These are phyloP conservation scores for Phytophthora vignae DNA, from an alignment of 352 stramenopile genomes.

Conservation along the genomic window DNA sequence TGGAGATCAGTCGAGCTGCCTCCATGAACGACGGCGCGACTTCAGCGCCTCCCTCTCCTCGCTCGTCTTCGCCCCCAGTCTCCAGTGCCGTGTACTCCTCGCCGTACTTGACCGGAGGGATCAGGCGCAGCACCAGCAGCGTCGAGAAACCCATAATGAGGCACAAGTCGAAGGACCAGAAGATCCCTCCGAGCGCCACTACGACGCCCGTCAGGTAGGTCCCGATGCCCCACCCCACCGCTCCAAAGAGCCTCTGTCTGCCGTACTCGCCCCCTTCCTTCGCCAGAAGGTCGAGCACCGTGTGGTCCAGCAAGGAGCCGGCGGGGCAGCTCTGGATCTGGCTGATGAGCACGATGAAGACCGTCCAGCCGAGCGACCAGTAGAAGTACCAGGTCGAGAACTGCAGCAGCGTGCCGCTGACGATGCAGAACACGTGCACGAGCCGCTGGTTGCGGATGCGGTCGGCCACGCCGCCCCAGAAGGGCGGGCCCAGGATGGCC, in stretches of 20 bases:
- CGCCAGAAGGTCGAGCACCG: slow-evolving; percentile 63
- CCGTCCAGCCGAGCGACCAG: slow-evolving; percentile 48
- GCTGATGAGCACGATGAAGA: slow-evolving; percentile 53
- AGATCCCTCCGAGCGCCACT: slow-evolving; percentile 59
- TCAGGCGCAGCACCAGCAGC: slow-evolving; percentile 59
- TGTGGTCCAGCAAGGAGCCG: slow-evolving; percentile 72
- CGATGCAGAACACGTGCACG: slow-evolving; percentile 68
- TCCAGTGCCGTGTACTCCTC: slow-evolving; percentile 22
- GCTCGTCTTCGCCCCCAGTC: slow-evolving; percentile 6
- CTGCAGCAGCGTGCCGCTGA: slow-evolving; percentile 58
- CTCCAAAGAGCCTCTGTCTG: slow-evolving; percentile 77
- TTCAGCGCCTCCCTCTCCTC: neutral
- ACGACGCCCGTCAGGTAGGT: slow-evolving; percentile 69
- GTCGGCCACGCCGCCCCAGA: slow-evolving; percentile 77
- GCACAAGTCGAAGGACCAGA: slow-evolving; percentile 72
- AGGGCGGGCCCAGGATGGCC: slow-evolving; percentile 61
- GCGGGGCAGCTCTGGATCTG: slow-evolving; percentile 61
- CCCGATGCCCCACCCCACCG: slow-evolving; percentile 63
- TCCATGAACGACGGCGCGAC: slow-evolving; percentile 54
- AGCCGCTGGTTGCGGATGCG: slow-evolving; percentile 60
- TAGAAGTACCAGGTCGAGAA: slow-evolving; percentile 55
- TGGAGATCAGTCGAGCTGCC: slow-evolving; percentile 32
- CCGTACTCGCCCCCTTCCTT: slow-evolving; percentile 77
- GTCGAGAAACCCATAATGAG: slow-evolving; percentile 54
- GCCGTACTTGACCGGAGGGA: slow-evolving; percentile 53